phyloP scores from a whole-genome alignment of 2,329 filamentous ascomycete species.

The Endothia cerciana region DNA sequence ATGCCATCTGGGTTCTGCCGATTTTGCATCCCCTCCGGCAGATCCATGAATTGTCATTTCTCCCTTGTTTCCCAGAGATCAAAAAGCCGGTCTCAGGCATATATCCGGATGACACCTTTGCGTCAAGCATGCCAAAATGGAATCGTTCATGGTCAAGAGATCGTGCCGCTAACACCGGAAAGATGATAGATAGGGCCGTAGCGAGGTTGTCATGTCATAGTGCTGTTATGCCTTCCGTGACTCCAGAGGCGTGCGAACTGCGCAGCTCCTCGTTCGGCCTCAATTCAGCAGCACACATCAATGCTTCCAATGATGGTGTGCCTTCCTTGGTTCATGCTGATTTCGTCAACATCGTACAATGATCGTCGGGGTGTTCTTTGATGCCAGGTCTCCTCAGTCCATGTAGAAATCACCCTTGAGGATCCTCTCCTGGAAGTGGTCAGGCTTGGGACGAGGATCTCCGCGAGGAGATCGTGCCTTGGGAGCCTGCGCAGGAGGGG shows the following conservation, averaged over 20 bases:
- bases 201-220: background rate
- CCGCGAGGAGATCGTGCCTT: constrained; percentile 46
- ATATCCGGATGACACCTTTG: background rate
- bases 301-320: background rate
- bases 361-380: background rate
- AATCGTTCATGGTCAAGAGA: constrained; percentile 7
- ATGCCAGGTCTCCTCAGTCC: constrained; percentile 64
- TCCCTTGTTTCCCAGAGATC: background rate
- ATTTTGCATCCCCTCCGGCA: background rate
- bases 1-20: background rate
- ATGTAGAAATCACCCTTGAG: constrained; percentile 98
- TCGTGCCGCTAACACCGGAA: background rate
- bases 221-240: background rate
- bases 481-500: constrained; percentile 56
- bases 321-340: background rate
- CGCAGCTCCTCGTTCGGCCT: background rate
- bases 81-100: background rate
- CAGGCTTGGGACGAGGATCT: constrained; percentile 70
- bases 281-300: background rate
- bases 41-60: background rate
- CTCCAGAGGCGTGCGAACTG: background rate
- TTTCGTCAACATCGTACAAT: constrained; percentile 9
- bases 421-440: constrained; percentile 95
- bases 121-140: background rate
- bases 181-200: background rate